Percentiles rank a stretch among this genome's conserved stretches.
phyloP scores from a whole-genome alignment of 2,329 filamentous ascomycete genomes.

The Venturia nashicola region DNA sequence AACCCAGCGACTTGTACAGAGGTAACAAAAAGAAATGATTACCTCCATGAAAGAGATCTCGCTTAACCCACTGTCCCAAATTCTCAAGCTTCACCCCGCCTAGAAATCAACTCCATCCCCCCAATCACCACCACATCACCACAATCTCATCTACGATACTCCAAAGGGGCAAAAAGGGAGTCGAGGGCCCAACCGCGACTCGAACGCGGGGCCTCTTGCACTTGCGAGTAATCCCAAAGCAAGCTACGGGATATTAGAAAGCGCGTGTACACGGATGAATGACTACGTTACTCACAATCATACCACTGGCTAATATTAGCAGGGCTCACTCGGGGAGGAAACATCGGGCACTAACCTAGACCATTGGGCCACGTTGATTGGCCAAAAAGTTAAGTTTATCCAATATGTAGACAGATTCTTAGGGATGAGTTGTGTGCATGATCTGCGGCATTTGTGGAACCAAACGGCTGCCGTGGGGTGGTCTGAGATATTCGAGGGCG shows the following conservation, averaged over 20 bases:
- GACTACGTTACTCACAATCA: neutral
- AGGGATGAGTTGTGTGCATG: neutral
- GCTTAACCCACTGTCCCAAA: too few species aligned
- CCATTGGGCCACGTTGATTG: neutral
- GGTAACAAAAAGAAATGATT: too few species aligned
- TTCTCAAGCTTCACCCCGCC: too few species aligned
- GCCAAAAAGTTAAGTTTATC: too few species aligned
- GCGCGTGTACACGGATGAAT: too few species aligned
- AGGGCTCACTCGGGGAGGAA: neutral
- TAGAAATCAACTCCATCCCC: too few species aligned
- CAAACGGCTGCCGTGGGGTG: neutral
- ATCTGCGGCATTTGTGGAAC: neutral
- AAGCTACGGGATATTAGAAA: neutral
- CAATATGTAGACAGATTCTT: too few species aligned
- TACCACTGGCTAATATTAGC: neutral
- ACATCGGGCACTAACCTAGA: neutral
- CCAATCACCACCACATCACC: too few species aligned
- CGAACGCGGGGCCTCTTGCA: conserved; percentile 4
- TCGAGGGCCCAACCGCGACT: neutral
- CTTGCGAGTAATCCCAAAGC: neutral
- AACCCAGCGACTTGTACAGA: too few species aligned
- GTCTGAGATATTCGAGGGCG: neutral
- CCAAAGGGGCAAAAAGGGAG: neutral
- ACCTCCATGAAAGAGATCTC: too few species aligned
- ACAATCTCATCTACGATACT: too few species aligned